Conservation (phyloP, 2,329 filamentous ascomycete genomes). For the Exophiala sp. region DNA sequence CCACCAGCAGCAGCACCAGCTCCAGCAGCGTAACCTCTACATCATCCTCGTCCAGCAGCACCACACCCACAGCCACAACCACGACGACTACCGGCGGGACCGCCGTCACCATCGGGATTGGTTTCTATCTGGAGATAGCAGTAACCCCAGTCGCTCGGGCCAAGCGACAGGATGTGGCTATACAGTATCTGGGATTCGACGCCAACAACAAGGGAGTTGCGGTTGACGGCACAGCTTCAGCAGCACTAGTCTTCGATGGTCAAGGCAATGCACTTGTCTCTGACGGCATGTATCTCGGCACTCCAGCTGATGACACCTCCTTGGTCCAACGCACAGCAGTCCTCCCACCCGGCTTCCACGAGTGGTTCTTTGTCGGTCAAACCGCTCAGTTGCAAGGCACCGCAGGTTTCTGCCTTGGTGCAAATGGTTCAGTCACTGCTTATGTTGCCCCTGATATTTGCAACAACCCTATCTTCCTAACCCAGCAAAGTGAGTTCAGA, state of each 20-base stretch:
- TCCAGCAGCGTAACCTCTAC: not conserved
- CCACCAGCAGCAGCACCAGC: not conserved
- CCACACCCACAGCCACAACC: not conserved
- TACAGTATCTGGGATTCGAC: slow-evolving; percentile 2
- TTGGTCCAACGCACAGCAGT: not conserved
- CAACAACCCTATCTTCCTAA: not conserved
- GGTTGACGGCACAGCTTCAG: not conserved
- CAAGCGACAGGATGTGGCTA: not conserved
- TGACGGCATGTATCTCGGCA: slow-evolving; percentile 1
- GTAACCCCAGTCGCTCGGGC: not conserved
- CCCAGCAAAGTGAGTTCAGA: not conserved
- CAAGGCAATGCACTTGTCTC: not conserved
- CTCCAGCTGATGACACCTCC: not conserved
- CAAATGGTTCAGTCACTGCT: not conserved
- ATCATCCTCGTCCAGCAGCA: not conserved
- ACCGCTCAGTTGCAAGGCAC: not conserved
- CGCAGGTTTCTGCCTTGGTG: slow-evolving; percentile 1
- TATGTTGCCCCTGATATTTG: not conserved
- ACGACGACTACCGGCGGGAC: not conserved
- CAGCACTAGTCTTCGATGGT: slow-evolving; percentile 4
- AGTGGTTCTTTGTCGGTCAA: not conserved
- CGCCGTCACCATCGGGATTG: not conserved
- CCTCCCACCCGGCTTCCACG: not conserved
- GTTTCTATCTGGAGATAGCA: slow-evolving; percentile 1
- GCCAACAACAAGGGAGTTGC: not conserved